These are phyloP conservation scores for Fragaria ananassa DNA, from an alignment of 306 rosid genomes.

Conservation along the genomic window DNA sequence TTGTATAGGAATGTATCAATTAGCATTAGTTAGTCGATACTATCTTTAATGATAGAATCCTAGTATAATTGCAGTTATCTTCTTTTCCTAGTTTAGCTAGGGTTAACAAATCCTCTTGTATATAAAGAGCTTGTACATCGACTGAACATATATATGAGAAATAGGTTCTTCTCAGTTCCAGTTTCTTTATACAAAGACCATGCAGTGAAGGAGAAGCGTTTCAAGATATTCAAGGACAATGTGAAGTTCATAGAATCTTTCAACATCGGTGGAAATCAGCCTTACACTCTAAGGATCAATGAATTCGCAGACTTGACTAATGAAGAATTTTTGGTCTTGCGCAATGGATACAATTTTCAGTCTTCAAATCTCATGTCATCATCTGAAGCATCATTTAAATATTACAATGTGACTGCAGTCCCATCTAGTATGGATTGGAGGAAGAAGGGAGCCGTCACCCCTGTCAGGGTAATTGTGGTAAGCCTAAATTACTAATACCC, in stretches of 20 bases:
- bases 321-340: slow-evolving; percentile 40
- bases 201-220: slow-evolving; percentile 35
- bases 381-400: slow-evolving; percentile 7
- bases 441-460: slow-evolving; percentile 33
- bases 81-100: too few relatives aligned
- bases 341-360: slow-evolving; percentile 23
- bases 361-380: not conserved
- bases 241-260: slow-evolving; percentile 30
- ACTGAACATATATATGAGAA: too few relatives aligned
- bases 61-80: too few relatives aligned
- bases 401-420: slow-evolving; percentile 4
- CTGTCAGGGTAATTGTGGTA: slow-evolving; percentile 35
- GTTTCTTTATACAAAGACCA: too few relatives aligned
- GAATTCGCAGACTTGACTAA: slow-evolving; percentile 32
- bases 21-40: too few relatives aligned
- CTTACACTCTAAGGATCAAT: slow-evolving; percentile 37
- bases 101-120: too few relatives aligned
- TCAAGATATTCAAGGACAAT: slow-evolving; percentile 31
- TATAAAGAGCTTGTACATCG: too few relatives aligned
- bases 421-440: slow-evolving; percentile 38
- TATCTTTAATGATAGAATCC: too few relatives aligned
- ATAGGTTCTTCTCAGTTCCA: too few relatives aligned
- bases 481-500: not conserved
- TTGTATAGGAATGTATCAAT: too few relatives aligned
- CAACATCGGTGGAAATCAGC: slow-evolving; percentile 31